Evolutionary conservation across 805 yeast genomes (phyloP).

Genomic region (Starmerella bacillaris): DNA sequence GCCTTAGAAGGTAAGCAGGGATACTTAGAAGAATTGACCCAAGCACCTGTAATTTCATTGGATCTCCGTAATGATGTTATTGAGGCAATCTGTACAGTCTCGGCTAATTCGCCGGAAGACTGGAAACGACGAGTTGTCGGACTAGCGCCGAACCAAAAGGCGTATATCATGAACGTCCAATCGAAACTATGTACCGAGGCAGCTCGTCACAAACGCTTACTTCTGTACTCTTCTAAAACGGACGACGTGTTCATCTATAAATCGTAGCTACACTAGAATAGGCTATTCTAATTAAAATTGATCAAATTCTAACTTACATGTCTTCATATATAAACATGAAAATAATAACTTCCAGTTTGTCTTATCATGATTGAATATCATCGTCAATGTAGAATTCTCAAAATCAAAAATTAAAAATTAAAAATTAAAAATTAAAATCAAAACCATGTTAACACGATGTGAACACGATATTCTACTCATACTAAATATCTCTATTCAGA

Average conservation of each 20-base stretch:
- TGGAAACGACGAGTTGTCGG: conserved; percentile 74
- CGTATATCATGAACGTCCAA: conserved; percentile 59
- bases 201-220: conserved; percentile 45
- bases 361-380: too few relatives aligned
- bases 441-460: too few relatives aligned
- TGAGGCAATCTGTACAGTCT: conserved; percentile 40
- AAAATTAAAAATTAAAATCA: too few relatives aligned
- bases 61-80: conserved; percentile 71
- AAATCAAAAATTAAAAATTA: too few relatives aligned
- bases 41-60: conserved; percentile 58
- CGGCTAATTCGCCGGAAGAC: conserved; percentile 22
- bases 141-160: conserved; percentile 63
- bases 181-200: conserved; percentile 56
- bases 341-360: too few relatives aligned
- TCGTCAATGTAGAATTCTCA: too few relatives aligned
- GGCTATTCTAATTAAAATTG: background rate
- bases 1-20: conserved; percentile 43
- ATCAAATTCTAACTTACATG: background rate
- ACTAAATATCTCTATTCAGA: too few relatives aligned
- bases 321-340: background rate
- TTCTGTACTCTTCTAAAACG: conserved; percentile 61
- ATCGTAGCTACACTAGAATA: conserved; percentile 5
- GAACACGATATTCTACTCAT: too few relatives aligned
- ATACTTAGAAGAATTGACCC: conserved; percentile 36
- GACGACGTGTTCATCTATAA: conserved; percentile 53